Percentiles rank a stretch among this genome's conserved stretches.
phyloP scores from a whole-genome alignment of 1,139 yeast species.

The Zygoascus sp. region DNA sequence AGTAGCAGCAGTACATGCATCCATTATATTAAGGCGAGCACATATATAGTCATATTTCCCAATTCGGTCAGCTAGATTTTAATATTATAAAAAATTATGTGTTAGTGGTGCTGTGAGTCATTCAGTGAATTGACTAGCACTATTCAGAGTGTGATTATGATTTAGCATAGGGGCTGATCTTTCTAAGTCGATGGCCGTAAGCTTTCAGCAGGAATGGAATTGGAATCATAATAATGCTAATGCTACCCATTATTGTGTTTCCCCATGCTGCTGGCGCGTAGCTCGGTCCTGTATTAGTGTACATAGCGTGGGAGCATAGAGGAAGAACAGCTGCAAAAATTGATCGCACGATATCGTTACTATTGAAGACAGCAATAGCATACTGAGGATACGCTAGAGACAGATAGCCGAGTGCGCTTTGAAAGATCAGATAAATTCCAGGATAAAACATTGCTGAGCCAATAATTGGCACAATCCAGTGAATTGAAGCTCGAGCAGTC shows the following conservation, averaged over 20 bases:
- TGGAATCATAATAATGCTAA: slow-evolving; percentile 22
- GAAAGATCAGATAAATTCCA: slow-evolving; percentile 69
- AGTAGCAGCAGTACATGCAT: no score
- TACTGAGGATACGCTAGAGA: slow-evolving; percentile 69
- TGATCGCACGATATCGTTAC: slow-evolving; percentile 48
- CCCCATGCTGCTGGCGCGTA: slow-evolving; percentile 56
- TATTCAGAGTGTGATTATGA: not conserved
- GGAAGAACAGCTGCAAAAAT: slow-evolving; percentile 54
- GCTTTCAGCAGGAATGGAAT: not conserved
- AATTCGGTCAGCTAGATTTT: no score
- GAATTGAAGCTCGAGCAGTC: not conserved
- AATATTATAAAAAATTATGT: no score
- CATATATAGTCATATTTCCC: no score
- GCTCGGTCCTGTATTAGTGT: slow-evolving; percentile 39
- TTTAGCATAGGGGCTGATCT: not conserved
- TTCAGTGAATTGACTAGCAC: no score
- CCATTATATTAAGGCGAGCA: no score
- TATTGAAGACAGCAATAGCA: slow-evolving; percentile 55
- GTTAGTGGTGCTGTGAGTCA: no score
- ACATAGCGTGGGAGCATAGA: slow-evolving; percentile 49
- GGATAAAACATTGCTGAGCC: slow-evolving; percentile 63
- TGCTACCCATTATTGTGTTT: slow-evolving; percentile 44
- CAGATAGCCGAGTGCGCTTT: slow-evolving; percentile 67
- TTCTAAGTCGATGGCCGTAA: not conserved
- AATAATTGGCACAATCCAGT: slow-evolving; percentile 3